Percentiles rank a stretch among this genome's conserved stretches.
These are phyloP conservation scores for Neurospora africana DNA, from an alignment of 495 filamentous ascomycete genomes.

Conservation along the genomic window DNA sequence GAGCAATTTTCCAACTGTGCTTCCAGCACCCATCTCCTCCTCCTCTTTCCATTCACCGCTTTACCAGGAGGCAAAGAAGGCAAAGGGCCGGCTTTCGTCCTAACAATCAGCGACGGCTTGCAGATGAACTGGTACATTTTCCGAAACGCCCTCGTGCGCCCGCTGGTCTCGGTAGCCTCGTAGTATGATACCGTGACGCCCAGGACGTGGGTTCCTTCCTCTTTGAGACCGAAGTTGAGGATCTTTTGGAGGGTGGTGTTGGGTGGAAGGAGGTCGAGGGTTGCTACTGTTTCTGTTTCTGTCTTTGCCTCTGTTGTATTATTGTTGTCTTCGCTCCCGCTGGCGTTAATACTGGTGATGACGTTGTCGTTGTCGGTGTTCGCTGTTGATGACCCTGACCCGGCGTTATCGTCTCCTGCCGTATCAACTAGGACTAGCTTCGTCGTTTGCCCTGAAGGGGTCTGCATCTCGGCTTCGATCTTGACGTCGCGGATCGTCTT, in stretches of 20 bases:
- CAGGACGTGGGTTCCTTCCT: slow-evolving; percentile 87
- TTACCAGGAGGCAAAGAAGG: slow-evolving; percentile 12
- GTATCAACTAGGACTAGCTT: slow-evolving; percentile 13
- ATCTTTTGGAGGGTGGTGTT: slow-evolving; percentile 65
- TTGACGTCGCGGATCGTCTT: slow-evolving; percentile 61
- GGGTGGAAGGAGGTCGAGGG: slow-evolving; percentile 49
- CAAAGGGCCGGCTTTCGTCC: slow-evolving; percentile 71
- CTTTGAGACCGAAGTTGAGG: slow-evolving; percentile 76
- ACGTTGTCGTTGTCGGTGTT: background rate
- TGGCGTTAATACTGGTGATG: background rate
- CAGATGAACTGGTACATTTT: slow-evolving; percentile 97
- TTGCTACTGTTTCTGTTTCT: slow-evolving; percentile 26
- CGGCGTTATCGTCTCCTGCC: slow-evolving; percentile 9
- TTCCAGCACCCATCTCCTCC: slow-evolving; percentile 56
- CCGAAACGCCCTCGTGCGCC: slow-evolving; percentile 73
- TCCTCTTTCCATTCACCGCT: background rate
- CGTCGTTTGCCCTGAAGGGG: slow-evolving; percentile 40
- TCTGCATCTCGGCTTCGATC: slow-evolving; percentile 90
- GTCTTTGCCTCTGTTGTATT: background rate
- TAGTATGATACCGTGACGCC: slow-evolving; percentile 93
- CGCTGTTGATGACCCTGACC: background rate
- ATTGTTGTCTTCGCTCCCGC: slow-evolving; percentile 1
- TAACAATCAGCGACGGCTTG: slow-evolving; percentile 75
- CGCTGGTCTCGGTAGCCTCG: slow-evolving; percentile 51
- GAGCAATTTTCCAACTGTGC: slow-evolving; percentile 92